Evolutionary conservation across 805 yeast genomes (phyloP).

Genomic region (Candida nanaspora): DNA sequence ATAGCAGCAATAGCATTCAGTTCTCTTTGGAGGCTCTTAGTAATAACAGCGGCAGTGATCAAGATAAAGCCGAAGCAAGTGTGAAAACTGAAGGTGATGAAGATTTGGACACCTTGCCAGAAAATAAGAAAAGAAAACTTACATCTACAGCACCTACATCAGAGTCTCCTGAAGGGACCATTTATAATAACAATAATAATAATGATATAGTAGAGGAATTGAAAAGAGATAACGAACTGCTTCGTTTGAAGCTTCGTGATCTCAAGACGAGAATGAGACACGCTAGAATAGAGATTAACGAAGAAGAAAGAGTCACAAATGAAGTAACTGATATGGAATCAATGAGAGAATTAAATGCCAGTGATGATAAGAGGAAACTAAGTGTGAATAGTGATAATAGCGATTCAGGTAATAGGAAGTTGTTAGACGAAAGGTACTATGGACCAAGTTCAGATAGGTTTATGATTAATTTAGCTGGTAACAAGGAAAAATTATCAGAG

Average conservation of each 20-base stretch:
- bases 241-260: slow-evolving; percentile 20
- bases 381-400: slow-evolving; percentile 1
- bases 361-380: background rate
- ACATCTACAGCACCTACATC: background rate
- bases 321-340: background rate
- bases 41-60: too few species aligned
- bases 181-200: background rate
- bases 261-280: slow-evolving; percentile 17
- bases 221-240: slow-evolving; percentile 21
- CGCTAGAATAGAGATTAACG: slow-evolving; percentile 6
- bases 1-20: too few species aligned
- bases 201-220: background rate
- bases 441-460: slow-evolving; percentile 44
- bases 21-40: too few species aligned
- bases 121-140: background rate
- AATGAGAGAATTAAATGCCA: background rate
- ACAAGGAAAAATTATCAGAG: slow-evolving; percentile 15
- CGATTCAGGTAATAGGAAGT: background rate
- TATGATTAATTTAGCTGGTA: slow-evolving; percentile 28
- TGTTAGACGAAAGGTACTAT: slow-evolving; percentile 33
- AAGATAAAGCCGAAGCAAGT: too few species aligned
- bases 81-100: too few species aligned
- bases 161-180: background rate
- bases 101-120: too few species aligned
- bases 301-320: slow-evolving; percentile 5